Evolutionary conservation across 2,329 filamentous ascomycete species (phyloP), one percentile per base, ranked within the genome.

Genomic region (Nemania abortiva): DNA sequence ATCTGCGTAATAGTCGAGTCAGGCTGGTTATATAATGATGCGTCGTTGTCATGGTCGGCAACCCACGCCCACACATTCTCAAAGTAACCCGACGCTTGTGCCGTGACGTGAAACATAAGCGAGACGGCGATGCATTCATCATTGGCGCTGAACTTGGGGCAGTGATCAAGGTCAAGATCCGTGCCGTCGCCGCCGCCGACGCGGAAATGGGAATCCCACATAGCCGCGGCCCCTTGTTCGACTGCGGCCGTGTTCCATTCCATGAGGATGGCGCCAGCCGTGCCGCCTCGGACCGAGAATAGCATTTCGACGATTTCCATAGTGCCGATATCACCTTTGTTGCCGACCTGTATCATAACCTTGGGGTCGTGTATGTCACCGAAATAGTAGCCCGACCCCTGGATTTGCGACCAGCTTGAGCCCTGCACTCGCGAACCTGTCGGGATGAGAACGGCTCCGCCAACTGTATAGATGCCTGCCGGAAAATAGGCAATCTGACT

Each of bases 231-330:
- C 3, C 62, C 66, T n/a, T 57, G 66, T 3, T 18, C 3, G 7
- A 22, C n/a, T 0, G 49, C 62, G 2, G 39, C 52, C 1, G 57
- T 45, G 77, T 93, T 93, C 91, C 91, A 94, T 76, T 94, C 85
- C 77, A 94, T 85, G 72, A 93, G 82, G 71, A 93, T 89, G 1
- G 89, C 90, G 61, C 92, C 92, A 0, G 90, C 87, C 27, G 88
- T 88, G 2, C 89, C 81, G 0, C 91, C 91, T 72, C 85, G 84
- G 54, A 90, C 92, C 67, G 88, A 85, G 74, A 94, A 88, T 64
- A 93, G 84, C 65, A 92, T 80, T 74, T 94, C 91, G 54, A 83
- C 86, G 71, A 93, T 91, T 79, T 94, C 91, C 47, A 93, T 89
- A 4, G 82, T 81, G 62, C 91, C 91, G 24, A 80, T 80, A 61